Base-by-base conservation (phyloP, 2,329 filamentous ascomycete species). In the Hypoxylon sp. region DNA sequence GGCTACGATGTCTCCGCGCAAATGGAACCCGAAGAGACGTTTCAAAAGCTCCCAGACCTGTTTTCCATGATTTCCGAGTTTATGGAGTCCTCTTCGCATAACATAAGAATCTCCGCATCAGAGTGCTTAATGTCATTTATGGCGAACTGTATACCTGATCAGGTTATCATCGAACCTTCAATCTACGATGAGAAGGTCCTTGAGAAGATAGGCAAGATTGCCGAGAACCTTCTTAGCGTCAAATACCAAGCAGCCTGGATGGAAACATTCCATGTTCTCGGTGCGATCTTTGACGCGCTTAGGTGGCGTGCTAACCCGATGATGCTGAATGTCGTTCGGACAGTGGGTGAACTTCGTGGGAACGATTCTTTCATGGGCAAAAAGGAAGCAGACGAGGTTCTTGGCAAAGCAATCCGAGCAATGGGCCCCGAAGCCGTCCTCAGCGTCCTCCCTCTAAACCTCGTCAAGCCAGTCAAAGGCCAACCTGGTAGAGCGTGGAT, bases 191-290 rank as follows among this genome's bases (percentile, higher is more conserved):
- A 98, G 80, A 97, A 97, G 81, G 87, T 90, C 0, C 81, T 98
- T 9, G 92, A 94, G 77, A 95, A 94, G 78, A 81, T 99, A 22
- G 90, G 92, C 11, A 91, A 88, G 77, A 86, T 86, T 2, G 90
- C 92, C 0, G 90, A 91, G 69, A 88, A 91, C 39, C 84, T 98
- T 6, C 85, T 99, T 50, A 94, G 90, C 57, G 90, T 98, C 42
- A 96, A 96, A 77, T 99, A 94, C 77, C 96, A 98, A 81, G 90
- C 91, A 26, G 96, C 96, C 3, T 98, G 95, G 93, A 90, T 92
- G 81, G 94, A 99, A 78, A 94, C 97, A 0, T 98, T 98, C 82
- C 93, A 90, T 73, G 92, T 98, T 6, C 85, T 97, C 37, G 90
- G 90, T 6, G 92, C 93, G 59, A 92, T 97, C 83, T 97, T 97